Evolutionary conservation across 768 basidiomycete species (phyloP).

Genomic region (Psilocybe sp.): DNA sequence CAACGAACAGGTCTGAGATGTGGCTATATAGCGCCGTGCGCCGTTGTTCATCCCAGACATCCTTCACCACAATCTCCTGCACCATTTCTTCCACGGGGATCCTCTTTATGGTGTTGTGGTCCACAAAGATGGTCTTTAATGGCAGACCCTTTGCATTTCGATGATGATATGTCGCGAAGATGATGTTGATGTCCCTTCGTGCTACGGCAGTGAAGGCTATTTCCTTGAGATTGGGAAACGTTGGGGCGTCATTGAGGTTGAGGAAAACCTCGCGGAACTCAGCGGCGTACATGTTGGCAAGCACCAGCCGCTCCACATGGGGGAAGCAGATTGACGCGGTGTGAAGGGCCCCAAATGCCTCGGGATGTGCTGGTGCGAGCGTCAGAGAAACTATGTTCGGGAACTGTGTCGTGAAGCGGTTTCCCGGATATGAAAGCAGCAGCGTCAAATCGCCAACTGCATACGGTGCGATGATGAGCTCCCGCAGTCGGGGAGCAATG

Average conservation of each 20-base stretch:
- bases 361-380: slow-evolving; percentile 5
- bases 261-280: background rate
- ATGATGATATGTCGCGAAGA: background rate
- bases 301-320: slow-evolving; percentile 1
- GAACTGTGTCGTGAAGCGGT: background rate
- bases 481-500: slow-evolving; percentile 9
- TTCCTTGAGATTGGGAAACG: slow-evolving; percentile 2
- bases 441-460: slow-evolving; percentile 3
- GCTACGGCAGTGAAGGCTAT: slow-evolving; percentile 2
- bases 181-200: background rate
- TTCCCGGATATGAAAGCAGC: background rate
- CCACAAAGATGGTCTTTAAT: background rate
- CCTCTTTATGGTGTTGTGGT: background rate
- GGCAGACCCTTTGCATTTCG: background rate
- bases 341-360: background rate
- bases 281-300: slow-evolving; percentile 1
- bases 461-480: slow-evolving; percentile 11
- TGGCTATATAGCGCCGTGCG: background rate
- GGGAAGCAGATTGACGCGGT: slow-evolving; percentile 7
- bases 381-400: slow-evolving; percentile 2
- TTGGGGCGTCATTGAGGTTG: background rate
- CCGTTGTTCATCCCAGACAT: background rate
- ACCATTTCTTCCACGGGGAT: background rate
- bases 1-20: background rate
- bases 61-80: background rate